Conservation (phyloP, 345 rosid species). For the Turritis glabra region DNA sequence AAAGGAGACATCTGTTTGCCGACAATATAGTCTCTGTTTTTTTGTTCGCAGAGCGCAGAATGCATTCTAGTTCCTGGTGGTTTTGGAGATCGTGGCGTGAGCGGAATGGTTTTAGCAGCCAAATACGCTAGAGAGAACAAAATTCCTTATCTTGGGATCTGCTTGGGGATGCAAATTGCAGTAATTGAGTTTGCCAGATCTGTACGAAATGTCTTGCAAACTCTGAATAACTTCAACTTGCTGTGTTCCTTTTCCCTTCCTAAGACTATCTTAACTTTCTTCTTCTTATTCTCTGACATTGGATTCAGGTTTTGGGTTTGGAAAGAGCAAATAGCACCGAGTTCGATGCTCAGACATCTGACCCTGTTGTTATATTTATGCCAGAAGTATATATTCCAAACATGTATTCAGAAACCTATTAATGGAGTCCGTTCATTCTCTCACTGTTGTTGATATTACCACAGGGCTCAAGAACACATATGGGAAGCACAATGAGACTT, state of each 20-base stretch:
- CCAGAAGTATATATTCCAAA: conserved; percentile 66
- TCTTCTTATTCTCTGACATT: conserved; percentile 21
- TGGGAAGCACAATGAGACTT: conserved; percentile 98
- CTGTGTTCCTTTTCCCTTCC: background rate
- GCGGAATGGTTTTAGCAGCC: conserved; percentile 94
- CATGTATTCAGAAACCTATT: conserved; percentile 15
- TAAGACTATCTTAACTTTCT: background rate
- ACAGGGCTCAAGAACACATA: conserved; percentile 95
- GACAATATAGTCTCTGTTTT: background rate
- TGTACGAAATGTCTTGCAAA: conserved; percentile 45
- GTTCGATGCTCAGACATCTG: conserved; percentile 72
- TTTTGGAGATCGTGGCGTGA: conserved; percentile 96
- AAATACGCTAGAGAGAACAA: conserved; percentile 88
- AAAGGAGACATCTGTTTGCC: conserved; percentile 10
- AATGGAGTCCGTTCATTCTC: conserved; percentile 7
- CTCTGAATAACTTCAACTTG: conserved; percentile 3
- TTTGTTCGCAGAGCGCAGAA: conserved; percentile 69
- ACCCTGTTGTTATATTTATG: conserved; percentile 91
- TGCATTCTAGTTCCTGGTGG: conserved; percentile 97
- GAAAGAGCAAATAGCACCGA: conserved; percentile 83
- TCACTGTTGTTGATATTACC: conserved; percentile 13
- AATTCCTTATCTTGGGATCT: conserved; percentile 91
- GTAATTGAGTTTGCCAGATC: conserved; percentile 95
- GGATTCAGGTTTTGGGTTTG: conserved; percentile 71
- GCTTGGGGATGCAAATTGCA: conserved; percentile 98